Conservation (phyloP, 1,284 basidiomycete species). For the Ustilago lituana region DNA sequence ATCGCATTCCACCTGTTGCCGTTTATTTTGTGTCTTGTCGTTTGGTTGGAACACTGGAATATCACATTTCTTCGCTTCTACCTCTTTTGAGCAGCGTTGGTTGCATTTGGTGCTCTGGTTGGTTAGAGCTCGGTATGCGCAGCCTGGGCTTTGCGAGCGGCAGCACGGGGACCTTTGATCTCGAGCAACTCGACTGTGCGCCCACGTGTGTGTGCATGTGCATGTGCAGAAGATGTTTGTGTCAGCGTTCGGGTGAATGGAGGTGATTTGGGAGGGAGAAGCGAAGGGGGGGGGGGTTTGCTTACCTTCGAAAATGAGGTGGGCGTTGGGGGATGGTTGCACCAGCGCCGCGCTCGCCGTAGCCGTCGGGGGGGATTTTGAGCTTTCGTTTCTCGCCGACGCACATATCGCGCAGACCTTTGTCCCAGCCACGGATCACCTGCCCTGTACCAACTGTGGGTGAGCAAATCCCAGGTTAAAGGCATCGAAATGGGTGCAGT, state of each 20-base stretch:
- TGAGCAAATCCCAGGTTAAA: too few species aligned
- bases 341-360: slow-evolving; percentile 80
- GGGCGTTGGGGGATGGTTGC: slow-evolving; percentile 82
- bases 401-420: slow-evolving; percentile 78
- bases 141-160: slow-evolving; percentile 11
- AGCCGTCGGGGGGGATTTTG: slow-evolving; percentile 56
- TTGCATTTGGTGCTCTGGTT: too few species aligned
- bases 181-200: slow-evolving; percentile 42
- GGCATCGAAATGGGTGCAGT: neutral
- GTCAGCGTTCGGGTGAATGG: too few species aligned
- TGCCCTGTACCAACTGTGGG: slow-evolving; percentile 77
- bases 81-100: too few species aligned
- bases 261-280: too few species aligned
- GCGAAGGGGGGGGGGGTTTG: neutral
- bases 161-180: slow-evolving; percentile 42
- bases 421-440: slow-evolving; percentile 76
- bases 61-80: neutral
- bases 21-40: neutral
- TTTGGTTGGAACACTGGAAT: neutral
- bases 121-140: too few species aligned
- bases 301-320: slow-evolving; percentile 82
- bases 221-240: neutral
- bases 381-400: slow-evolving; percentile 88
- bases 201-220: too few species aligned
- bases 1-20: too few species aligned